phyloP scores from a whole-genome alignment of 345 rosid species.

The Eucalyptus sideroxylon region DNA sequence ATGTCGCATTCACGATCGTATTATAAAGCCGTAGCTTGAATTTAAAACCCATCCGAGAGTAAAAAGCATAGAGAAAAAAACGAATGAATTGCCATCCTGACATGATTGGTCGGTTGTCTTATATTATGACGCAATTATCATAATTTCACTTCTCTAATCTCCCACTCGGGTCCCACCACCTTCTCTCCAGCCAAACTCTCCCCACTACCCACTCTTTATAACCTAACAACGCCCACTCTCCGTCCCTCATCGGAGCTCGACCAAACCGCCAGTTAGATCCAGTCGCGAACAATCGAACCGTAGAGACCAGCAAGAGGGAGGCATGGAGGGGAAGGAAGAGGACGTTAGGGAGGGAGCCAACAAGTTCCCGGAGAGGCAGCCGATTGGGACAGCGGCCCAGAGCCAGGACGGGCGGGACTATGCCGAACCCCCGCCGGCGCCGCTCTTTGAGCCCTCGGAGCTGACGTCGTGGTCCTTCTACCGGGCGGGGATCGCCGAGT shows the following conservation, averaged over 20 bases:
- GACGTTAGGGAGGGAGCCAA: conserved; percentile 48
- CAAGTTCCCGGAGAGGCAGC: conserved; percentile 41
- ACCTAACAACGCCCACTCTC: not conserved
- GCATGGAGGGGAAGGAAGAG: conserved; percentile 35
- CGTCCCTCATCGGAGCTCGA: not conserved
- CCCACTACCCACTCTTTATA: not conserved
- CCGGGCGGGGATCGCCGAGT: conserved; percentile 46
- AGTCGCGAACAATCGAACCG: not conserved
- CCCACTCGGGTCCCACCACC: not conserved
- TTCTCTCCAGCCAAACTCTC: not conserved
- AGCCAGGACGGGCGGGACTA: conserved; percentile 26
- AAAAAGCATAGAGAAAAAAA: not conserved
- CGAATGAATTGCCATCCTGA: not conserved
- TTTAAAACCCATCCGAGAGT: not conserved
- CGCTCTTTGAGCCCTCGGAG: conserved; percentile 23
- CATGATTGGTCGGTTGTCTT: not conserved
- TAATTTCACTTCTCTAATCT: not conserved
- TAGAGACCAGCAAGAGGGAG: not conserved
- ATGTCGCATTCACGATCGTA: not conserved
- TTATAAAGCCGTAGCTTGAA: not conserved
- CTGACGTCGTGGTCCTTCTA: conserved; percentile 36
- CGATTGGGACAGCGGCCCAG: conserved; percentile 45
- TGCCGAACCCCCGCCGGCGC: conserved; percentile 38
- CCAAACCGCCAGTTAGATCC: not conserved
- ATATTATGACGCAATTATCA: not conserved